Evolutionary conservation across 352 stramenopile genomes (phyloP).

Genomic region (Phytophthora ohioensis): DNA sequence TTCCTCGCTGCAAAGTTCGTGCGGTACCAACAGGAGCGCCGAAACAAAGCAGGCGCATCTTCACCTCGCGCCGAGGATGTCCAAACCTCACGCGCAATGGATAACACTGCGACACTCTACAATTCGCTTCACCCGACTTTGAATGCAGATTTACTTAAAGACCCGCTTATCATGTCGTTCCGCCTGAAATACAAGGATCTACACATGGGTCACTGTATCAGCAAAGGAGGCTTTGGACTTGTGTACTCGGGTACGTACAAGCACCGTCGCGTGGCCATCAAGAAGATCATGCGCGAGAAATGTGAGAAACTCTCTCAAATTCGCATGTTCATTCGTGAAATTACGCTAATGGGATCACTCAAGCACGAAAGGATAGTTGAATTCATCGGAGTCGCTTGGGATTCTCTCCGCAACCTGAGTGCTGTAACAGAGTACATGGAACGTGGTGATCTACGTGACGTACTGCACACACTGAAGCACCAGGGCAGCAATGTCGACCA

Average conservation of each 20-base stretch:
- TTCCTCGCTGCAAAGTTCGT: slow-evolving; percentile 38
- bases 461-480: slow-evolving; percentile 55
- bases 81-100: slow-evolving; percentile 28
- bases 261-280: slow-evolving; percentile 49
- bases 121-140: slow-evolving; percentile 51
- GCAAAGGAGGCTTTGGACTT: slow-evolving; percentile 54
- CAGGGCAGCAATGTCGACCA: slow-evolving; percentile 30
- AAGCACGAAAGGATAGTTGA: slow-evolving; percentile 74
- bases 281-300: slow-evolving; percentile 51
- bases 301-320: slow-evolving; percentile 47
- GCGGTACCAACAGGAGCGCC: slow-evolving; percentile 19
- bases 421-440: slow-evolving; percentile 84
- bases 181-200: slow-evolving; percentile 53
- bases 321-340: slow-evolving; percentile 58
- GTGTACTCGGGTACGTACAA: slow-evolving; percentile 51
- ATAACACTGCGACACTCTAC: slow-evolving; percentile 46
- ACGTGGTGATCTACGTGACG: slow-evolving; percentile 67
- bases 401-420: slow-evolving; percentile 59
- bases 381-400: slow-evolving; percentile 77
- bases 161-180: slow-evolving; percentile 47
- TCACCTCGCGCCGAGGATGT: slow-evolving; percentile 25
- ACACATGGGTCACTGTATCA: slow-evolving; percentile 48
- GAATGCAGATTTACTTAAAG: slow-evolving; percentile 44
- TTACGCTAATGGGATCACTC: slow-evolving; percentile 68
- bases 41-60: slow-evolving; percentile 14